These are phyloP conservation scores for Sinapis alba DNA, from an alignment of 441 rosid genomes.

Conservation along the genomic window DNA sequence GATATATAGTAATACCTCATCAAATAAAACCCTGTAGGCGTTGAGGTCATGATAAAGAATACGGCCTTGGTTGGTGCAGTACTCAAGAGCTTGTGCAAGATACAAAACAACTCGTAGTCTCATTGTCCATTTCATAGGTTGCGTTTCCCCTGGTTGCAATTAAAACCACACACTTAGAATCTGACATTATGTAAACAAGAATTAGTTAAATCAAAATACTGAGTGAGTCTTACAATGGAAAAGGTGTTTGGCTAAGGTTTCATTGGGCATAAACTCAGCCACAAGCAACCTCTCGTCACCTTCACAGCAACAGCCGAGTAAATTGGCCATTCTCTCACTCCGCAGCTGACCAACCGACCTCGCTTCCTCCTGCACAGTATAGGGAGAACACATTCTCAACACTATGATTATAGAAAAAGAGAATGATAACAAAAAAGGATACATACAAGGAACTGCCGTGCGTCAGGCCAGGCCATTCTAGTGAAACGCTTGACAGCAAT, in stretches of 20 bases:
- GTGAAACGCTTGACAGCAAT: constrained; percentile 65
- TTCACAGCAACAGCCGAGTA: constrained; percentile 63
- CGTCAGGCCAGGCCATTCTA: constrained; percentile 67
- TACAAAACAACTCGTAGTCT: constrained; percentile 61
- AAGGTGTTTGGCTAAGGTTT: constrained; percentile 64
- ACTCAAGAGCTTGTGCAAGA: constrained; percentile 66
- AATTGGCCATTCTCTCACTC: constrained; percentile 56
- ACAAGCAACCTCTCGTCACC: constrained; percentile 67
- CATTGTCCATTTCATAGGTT: constrained; percentile 76
- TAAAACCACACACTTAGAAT: too few species aligned
- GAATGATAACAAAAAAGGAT: neutral
- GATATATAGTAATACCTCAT: constrained; percentile 42
- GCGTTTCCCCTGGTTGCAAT: constrained; percentile 62
- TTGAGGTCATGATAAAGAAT: constrained; percentile 63
- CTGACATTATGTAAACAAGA: too few species aligned
- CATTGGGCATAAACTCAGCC: constrained; percentile 63
- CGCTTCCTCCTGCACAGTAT: constrained; percentile 56
- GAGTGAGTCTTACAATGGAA: constrained; percentile 49
- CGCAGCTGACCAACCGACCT: constrained; percentile 63
- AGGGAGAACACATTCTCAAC: constrained; percentile 8
- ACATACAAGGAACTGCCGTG: constrained; percentile 55
- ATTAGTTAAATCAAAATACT: too few species aligned
- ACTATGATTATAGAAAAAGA: neutral
- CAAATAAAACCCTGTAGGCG: constrained; percentile 62
- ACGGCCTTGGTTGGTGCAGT: constrained; percentile 64